These are phyloP conservation scores for Epichloe amarillans DNA, from an alignment of 2,329 filamentous ascomycete species.

Conservation along the genomic window DNA sequence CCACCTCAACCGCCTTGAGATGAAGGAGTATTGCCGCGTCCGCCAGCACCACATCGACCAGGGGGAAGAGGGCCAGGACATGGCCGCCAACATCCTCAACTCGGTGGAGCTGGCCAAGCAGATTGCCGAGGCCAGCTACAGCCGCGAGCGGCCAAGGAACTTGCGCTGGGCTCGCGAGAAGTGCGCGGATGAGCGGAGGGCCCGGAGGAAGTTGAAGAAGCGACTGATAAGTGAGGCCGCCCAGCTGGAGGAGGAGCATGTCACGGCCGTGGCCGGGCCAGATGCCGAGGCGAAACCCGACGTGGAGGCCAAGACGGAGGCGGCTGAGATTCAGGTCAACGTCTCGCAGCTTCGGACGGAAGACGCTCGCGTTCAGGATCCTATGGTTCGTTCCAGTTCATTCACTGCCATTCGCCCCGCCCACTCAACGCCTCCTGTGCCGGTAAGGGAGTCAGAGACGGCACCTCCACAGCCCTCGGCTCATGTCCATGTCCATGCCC, in stretches of 20 bases:
- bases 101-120: not conserved
- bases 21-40: slow-evolving; percentile 1
- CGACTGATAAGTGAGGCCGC: not conserved
- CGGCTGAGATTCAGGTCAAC: not conserved
- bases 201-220: not conserved
- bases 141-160: not conserved
- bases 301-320: not conserved
- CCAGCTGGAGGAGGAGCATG: not conserved
- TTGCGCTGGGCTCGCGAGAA: slow-evolving; percentile 1
- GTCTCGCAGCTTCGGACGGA: not conserved
- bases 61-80: not conserved
- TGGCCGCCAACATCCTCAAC: not conserved
- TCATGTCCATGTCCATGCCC: not conserved
- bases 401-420: not conserved
- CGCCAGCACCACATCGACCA: not conserved
- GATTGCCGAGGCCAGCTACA: not conserved
- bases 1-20: slow-evolving; percentile 1
- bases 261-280: not conserved
- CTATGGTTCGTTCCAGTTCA: not conserved
- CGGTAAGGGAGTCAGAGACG: not conserved
- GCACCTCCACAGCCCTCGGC: not conserved
- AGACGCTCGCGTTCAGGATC: not conserved
- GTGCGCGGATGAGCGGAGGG: slow-evolving; percentile 1
- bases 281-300: not conserved
- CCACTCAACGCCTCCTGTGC: not conserved